Conservation (phyloP, 2,329 filamentous ascomycete species). For the Nothomitra cinnamomea region DNA sequence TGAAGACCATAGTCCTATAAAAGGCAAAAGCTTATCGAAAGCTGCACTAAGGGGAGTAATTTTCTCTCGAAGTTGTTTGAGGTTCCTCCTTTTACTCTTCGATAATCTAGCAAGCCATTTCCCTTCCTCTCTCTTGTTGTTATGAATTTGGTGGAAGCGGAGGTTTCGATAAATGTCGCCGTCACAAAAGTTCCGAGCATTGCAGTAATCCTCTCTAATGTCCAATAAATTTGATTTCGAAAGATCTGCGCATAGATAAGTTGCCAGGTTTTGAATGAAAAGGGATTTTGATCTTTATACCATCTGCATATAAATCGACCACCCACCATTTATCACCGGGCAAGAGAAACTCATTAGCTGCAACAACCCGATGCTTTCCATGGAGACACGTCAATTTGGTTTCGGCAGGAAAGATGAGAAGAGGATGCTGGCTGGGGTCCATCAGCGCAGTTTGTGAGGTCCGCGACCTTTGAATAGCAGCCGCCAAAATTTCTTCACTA, state of each 20-base stretch:
- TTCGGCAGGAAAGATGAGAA: not conserved
- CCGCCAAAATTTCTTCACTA: not conserved
- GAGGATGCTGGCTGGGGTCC: not conserved
- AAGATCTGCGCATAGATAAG: not conserved
- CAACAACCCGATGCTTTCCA: conserved; percentile 10
- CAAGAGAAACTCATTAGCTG: conserved; percentile 8
- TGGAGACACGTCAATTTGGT: conserved; percentile 10
- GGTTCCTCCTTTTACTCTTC: not conserved
- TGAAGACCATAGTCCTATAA: not conserved
- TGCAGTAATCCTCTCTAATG: not conserved
- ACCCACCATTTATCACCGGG: conserved; percentile 11
- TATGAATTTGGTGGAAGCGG: not conserved
- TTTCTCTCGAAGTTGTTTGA: not conserved
- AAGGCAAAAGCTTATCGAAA: not conserved
- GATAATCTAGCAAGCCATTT: not conserved
- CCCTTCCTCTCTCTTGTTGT: too few species aligned
- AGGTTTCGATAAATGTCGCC: not conserved
- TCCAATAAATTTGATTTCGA: not conserved
- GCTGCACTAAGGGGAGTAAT: not conserved
- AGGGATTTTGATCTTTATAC: conserved; percentile 1
- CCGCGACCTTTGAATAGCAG: not conserved
- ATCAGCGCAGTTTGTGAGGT: not conserved
- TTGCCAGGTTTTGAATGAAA: not conserved
- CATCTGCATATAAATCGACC: conserved; percentile 11
- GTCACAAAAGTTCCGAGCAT: not conserved